A percentile compares a stretch with the other conserved stretches of the same genome.
These are phyloP conservation scores for Nicotiana sylvestris DNA, from an alignment of 257 asterid species.

Conservation along the genomic window DNA sequence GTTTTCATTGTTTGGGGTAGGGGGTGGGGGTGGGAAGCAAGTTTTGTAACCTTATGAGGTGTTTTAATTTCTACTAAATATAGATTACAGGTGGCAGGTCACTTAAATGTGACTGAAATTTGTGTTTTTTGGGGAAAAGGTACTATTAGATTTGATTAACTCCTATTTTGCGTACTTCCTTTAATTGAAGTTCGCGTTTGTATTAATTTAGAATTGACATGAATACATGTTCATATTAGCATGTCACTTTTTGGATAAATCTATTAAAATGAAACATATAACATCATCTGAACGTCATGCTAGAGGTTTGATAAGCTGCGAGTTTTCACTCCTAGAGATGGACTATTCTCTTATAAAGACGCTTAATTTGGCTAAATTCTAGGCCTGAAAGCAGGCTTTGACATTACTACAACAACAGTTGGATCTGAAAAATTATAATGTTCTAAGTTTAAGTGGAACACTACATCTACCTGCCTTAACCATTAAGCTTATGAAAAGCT, in stretches of 20 bases:
- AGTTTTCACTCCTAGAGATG: background rate
- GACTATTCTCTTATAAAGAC: background rate
- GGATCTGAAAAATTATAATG: too few relatives aligned
- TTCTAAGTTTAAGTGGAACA: background rate
- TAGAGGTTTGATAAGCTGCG: background rate
- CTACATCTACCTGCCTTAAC: background rate
- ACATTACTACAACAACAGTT: too few relatives aligned
- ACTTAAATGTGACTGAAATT: background rate
- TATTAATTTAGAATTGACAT: background rate
- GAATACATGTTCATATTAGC: background rate
- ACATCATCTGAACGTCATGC: background rate
- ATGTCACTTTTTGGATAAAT: background rate
- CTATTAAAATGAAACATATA: background rate
- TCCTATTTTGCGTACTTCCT: background rate
- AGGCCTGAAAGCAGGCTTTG: background rate
- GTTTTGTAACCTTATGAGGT: too few relatives aligned
- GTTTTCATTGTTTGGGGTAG: background rate
- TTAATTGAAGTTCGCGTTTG: background rate
- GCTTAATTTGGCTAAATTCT: background rate
- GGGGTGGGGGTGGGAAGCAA: too few relatives aligned
- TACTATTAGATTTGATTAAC: background rate
- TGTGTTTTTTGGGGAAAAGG: background rate
- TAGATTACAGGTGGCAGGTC: constrained; percentile 1
- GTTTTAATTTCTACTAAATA: background rate
- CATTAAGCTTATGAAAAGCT: background rate